Conservation (phyloP, 257 asterid species). For the Ilex asprella region DNA sequence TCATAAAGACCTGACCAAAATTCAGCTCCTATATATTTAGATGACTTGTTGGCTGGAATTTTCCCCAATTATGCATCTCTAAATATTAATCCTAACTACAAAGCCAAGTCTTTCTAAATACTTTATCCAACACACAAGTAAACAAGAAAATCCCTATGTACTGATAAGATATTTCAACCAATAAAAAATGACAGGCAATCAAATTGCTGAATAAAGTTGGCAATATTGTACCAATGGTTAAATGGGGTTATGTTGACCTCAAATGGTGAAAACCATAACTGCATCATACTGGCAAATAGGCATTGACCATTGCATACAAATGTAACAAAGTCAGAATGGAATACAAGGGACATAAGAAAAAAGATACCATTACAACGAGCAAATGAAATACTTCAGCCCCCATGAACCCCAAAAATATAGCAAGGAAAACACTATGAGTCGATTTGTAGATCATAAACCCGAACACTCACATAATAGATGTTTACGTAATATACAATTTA, state of each 20-base stretch:
- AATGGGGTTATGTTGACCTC: neutral
- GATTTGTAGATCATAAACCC: slow-evolving; percentile 6
- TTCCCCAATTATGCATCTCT: too few species aligned
- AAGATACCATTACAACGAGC: too few species aligned
- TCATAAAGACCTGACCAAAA: too few species aligned
- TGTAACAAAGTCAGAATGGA: neutral
- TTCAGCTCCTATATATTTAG: too few species aligned
- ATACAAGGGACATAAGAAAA: neutral
- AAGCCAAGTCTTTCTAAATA: too few species aligned
- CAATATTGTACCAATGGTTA: neutral
- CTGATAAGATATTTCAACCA: too few species aligned
- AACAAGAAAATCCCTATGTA: too few species aligned
- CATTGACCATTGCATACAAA: neutral
- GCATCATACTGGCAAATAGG: neutral
- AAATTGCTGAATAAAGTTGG: neutral
- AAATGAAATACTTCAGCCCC: neutral
- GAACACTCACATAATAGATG: neutral
- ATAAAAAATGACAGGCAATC: neutral
- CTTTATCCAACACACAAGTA: too few species aligned
- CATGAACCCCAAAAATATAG: neutral
- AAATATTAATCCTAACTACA: too few species aligned
- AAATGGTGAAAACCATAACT: too few species aligned
- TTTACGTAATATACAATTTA: neutral
- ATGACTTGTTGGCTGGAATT: too few species aligned
- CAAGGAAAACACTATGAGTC: slow-evolving; percentile 1